Base-by-base conservation (phyloP, 1,284 basidiomycete genomes). In the Marasmius sp. region DNA sequence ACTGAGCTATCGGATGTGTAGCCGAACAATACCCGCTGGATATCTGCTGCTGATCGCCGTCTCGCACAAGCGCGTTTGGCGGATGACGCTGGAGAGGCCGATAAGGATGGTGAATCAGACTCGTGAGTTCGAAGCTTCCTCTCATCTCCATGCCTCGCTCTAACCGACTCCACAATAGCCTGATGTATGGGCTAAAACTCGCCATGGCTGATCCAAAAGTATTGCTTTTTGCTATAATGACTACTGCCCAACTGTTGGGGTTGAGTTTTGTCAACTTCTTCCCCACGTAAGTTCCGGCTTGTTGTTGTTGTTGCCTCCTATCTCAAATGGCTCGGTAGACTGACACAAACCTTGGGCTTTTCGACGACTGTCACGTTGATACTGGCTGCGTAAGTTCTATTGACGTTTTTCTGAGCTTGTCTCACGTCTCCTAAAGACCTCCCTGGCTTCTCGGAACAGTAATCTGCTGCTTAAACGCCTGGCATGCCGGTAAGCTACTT, bases 191-290 rank as follows among this genome's bases (percentile, higher is more conserved):
- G 0, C 71, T 91, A 16, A 78, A 79, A 58, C 71, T 86, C 67
- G 89, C 88, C 0, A 64, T 89, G 59, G 83, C 79, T 60, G 90
- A 92, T 67, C 78, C 80, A 20, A 86, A 88, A 69, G 84, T 89
- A 1, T 74, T 72, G 27, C 70, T 91, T 20, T 86, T 92, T 65
- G 77, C 85, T 51, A 45, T 89, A 11, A 82, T 86, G 79, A 72
- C 72, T 3, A 81, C 78, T 37, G 70, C 80, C 0, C 82, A 84
- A 64, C 70, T 85, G 9, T 69, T 92, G 11, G 88, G 89, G 0
- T 74, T 90, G 34, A 88, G 86, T 51, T 92, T 89, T 71, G 85
- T 88, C 58, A 85, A 87, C 65, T 92, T 89, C 78, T 92, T 91
- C 76, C 87, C 86, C 14, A 89, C 87, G 85, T 87, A 66, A 58